Conservation (phyloP, 306 rosid species). For the Cajanus cajan region DNA sequence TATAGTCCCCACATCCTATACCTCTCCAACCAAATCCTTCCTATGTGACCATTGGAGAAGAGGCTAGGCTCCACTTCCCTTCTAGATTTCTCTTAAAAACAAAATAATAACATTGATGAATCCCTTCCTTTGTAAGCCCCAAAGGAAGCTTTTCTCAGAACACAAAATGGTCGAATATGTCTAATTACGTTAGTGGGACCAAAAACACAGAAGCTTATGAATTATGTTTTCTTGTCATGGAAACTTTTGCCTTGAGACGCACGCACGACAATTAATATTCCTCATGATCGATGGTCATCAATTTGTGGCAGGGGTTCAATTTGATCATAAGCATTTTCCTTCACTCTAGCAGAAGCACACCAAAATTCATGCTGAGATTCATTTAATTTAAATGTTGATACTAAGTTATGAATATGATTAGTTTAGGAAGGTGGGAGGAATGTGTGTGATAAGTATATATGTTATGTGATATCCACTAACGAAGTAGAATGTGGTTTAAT, state of each 20-base stretch:
- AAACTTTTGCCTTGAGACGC: neutral
- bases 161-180: neutral
- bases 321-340: neutral
- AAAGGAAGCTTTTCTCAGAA: slow-evolving; percentile 11
- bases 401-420: neutral
- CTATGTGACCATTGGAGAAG: neutral
- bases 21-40: slow-evolving; percentile 33
- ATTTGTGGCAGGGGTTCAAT: neutral
- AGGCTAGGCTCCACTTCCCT: neutral
- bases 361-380: slow-evolving; percentile 11
- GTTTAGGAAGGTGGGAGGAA: neutral
- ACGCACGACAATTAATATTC: slow-evolving; percentile 3
- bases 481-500: neutral
- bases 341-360: neutral
- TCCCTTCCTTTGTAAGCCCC: neutral
- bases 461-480: slow-evolving; percentile 23
- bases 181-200: neutral
- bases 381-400: no score
- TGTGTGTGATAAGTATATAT: slow-evolving; percentile 11
- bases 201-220: neutral
- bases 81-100: neutral
- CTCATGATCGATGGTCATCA: neutral
- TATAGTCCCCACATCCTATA: neutral
- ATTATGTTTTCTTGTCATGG: neutral
- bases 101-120: neutral